A percentile compares a stretch with the other conserved stretches of the same genome.
Conservation (phyloP, 2,329 filamentous ascomycete species). For the Bipolaris oryzae region DNA sequence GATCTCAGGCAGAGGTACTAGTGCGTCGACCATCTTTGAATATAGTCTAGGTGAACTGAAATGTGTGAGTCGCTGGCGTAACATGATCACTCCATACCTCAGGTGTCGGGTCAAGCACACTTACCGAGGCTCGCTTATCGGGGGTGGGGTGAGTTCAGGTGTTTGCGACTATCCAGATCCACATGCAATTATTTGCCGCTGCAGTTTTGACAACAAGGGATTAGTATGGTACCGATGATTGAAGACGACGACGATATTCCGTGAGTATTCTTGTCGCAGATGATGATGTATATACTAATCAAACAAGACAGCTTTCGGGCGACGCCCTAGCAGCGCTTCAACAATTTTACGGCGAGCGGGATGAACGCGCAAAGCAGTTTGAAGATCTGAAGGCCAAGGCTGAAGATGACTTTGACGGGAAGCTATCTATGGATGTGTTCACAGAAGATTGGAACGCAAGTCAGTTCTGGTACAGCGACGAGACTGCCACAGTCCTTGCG, state of each 20-base stretch:
- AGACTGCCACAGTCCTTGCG: conserved; percentile 70
- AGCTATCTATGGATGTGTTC: conserved; percentile 71
- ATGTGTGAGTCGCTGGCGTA: conserved; percentile 32
- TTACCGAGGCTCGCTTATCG: conserved; percentile 39
- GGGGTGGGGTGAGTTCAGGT: conserved; percentile 24
- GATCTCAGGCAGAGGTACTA: conserved; percentile 72
- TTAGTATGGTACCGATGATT: conserved; percentile 30
- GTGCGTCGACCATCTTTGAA: conserved; percentile 63
- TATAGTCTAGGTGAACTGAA: conserved; percentile 29
- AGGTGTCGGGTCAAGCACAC: conserved; percentile 7
- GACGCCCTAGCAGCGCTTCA: conserved; percentile 71
- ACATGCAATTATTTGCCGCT: conserved; percentile 10
- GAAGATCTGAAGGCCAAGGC: conserved; percentile 68
- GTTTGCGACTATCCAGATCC: conserved; percentile 32
- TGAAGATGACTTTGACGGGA: conserved; percentile 59
- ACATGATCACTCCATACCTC: conserved; percentile 32
- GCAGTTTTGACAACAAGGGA: background rate
- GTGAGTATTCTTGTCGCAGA: conserved; percentile 28
- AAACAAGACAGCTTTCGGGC: conserved; percentile 65
- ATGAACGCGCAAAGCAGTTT: conserved; percentile 69
- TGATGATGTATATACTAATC: conserved; percentile 21
- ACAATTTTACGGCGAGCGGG: conserved; percentile 75
- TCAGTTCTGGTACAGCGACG: conserved; percentile 83
- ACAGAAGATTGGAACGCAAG: conserved; percentile 82
- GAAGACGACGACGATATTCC: conserved; percentile 45